Base-by-base conservation (phyloP, 768 basidiomycete species). In the Russula earlei region DNA sequence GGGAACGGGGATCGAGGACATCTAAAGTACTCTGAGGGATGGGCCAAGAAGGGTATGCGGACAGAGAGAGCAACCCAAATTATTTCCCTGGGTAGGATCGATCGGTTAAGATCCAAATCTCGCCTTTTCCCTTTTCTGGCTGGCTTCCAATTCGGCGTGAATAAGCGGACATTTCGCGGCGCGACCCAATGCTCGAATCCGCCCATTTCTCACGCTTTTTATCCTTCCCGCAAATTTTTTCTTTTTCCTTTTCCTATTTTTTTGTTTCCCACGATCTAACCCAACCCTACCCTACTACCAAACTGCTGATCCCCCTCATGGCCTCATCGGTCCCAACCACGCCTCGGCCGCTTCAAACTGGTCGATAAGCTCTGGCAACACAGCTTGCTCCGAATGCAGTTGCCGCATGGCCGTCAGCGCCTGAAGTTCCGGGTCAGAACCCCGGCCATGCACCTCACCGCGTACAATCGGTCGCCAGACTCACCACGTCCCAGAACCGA, bases 401-500 rank as follows among this genome's bases (percentile, higher is more conserved):
- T 89, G 85, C 71, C 92, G 77, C 79, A 97, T 90, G 69, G 91
- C 91, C 54, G 81, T 79, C 70, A 96, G 79, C 66, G 88, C 81
- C 87, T 90, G 72, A 55, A 56, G 49, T 29, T 49, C 54, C 44
- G 25, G 5, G 54, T 64, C 59, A 64, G 59, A 15, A 20, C 25
- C 49, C 29, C 47, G 54, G 40, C 19, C 55, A 38, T 34, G 41
- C 54, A 52, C 58, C 29, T 51, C 49, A 44, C 46, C 38, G 19
- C 37, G 17, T 46, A 58, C 44, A 47, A 49, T 57, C 58, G 49
- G 34, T 44, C 38, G 43, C 50, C 57, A 45, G 12, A 81, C 92
- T 73, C 67, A 96, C 94, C 71, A 94, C 79, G 68, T 97, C 92
- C 95, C 95, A 99, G 77, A 98, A 99, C 66, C 95, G 77, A 77